These are phyloP conservation scores for Drosera spatulata DNA, from an alignment of 179 eudicot species.

Conservation along the genomic window DNA sequence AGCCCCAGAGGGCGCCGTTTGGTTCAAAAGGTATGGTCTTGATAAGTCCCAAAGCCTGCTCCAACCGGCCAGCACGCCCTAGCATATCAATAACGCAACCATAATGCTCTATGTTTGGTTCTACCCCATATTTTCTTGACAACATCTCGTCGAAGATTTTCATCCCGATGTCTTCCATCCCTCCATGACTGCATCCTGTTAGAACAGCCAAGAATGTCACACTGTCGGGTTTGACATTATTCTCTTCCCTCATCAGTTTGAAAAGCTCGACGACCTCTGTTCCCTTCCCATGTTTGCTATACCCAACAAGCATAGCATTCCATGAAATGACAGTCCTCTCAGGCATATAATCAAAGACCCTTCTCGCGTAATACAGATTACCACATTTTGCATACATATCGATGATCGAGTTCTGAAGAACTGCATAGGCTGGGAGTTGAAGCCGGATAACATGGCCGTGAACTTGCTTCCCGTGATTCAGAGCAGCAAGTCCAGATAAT, in stretches of 20 bases:
- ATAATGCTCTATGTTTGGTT: constrained; percentile 31
- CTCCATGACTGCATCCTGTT: constrained; percentile 37
- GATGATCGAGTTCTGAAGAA: constrained; percentile 31
- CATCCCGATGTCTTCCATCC: constrained; percentile 29
- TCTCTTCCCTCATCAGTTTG: constrained; percentile 23
- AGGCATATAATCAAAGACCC: constrained; percentile 26
- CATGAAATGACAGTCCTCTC: constrained; percentile 36
- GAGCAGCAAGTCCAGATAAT: constrained; percentile 42
- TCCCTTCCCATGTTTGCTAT: constrained; percentile 37
- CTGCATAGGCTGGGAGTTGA: constrained; percentile 23
- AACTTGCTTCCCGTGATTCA: constrained; percentile 39
- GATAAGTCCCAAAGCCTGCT: constrained; percentile 26
- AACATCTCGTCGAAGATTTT: constrained; percentile 24
- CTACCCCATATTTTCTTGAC: constrained; percentile 14
- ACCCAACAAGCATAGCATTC: constrained; percentile 44
- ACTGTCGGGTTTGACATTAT: constrained; percentile 23
- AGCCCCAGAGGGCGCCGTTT: constrained; percentile 39
- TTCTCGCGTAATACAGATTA: constrained; percentile 29
- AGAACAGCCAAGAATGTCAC: constrained; percentile 33
- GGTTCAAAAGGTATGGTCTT: constrained; percentile 29
- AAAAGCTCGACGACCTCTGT: constrained; percentile 25
- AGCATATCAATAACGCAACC: constrained; percentile 39
- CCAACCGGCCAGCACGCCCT: constrained; percentile 32
- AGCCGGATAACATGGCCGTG: constrained; percentile 23
- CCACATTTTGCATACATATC: constrained; percentile 52